phyloP scores from a whole-genome alignment of 192 early-diverging fungal genomes.

The Coemansia sp. region DNA sequence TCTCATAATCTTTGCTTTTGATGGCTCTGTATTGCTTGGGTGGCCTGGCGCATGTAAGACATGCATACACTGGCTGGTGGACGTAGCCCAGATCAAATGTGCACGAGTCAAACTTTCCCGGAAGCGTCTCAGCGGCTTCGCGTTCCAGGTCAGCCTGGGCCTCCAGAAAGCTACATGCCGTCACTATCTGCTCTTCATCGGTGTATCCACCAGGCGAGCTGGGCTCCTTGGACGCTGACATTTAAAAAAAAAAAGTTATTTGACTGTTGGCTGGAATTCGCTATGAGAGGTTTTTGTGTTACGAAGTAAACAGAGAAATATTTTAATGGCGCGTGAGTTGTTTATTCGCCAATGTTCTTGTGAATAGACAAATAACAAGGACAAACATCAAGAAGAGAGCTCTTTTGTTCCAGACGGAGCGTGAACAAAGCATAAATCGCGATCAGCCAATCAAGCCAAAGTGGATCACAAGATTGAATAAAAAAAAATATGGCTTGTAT shows the following conservation, averaged over 20 bases:
- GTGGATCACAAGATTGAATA: not conserved
- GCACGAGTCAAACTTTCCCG: conserved; percentile 74
- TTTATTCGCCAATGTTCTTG: no score
- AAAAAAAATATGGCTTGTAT: not conserved
- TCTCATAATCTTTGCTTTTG: not conserved
- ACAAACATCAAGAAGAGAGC: no score
- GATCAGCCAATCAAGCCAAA: not conserved
- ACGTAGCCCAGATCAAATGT: conserved; percentile 73
- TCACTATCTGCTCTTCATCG: conserved; percentile 20
- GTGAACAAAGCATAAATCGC: not conserved
- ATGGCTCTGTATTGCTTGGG: conserved; percentile 17
- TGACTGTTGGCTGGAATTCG: no score
- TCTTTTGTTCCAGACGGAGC: not conserved
- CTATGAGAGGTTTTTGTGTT: no score
- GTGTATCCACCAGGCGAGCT: not conserved
- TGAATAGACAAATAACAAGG: no score
- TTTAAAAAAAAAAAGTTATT: no score
- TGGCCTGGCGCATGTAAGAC: conserved; percentile 67
- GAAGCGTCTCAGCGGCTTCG: conserved; percentile 56
- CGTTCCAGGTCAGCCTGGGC: conserved; percentile 50
- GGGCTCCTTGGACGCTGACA: not conserved
- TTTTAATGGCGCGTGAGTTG: no score
- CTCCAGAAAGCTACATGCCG: conserved; percentile 31
- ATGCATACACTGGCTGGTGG: conserved; percentile 78
- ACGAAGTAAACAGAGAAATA: no score